Evolutionary conservation across 2,329 filamentous ascomycete genomes (phyloP).

Genomic region (Scytalidium sp.): DNA sequence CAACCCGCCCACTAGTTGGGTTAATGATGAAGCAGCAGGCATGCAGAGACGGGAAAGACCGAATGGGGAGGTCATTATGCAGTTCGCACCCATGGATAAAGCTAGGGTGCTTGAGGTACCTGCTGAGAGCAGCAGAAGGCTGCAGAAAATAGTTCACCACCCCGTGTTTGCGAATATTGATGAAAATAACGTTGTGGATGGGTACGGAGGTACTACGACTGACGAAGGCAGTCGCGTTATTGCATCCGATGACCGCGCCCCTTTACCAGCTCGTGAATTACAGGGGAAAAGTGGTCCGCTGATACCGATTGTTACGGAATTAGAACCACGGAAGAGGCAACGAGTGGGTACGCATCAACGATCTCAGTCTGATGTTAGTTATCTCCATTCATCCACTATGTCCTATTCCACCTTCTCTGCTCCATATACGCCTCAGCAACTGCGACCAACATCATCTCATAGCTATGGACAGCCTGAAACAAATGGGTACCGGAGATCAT

Average conservation of each 20-base stretch:
- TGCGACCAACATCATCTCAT: background rate
- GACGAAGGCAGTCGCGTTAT: background rate
- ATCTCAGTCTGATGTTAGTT: constrained; percentile 25
- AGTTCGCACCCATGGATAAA: background rate
- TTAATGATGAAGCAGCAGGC: background rate
- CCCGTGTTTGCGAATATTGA: constrained; percentile 18
- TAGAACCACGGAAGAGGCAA: background rate
- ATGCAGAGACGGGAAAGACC: constrained; percentile 19
- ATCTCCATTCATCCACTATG: constrained; percentile 4
- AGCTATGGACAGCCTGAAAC: background rate
- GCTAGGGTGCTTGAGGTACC: constrained; percentile 6
- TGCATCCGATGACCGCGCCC: background rate
- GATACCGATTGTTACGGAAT: background rate
- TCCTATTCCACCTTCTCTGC: background rate
- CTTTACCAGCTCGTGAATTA: background rate
- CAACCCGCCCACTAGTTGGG: background rate
- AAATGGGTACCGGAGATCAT: background rate
- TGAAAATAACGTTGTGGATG: constrained; percentile 18
- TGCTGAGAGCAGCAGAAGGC: constrained; percentile 8
- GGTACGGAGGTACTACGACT: background rate
- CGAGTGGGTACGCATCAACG: constrained; percentile 17
- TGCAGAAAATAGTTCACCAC: constrained; percentile 13
- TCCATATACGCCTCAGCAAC: background rate
- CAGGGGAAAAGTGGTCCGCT: background rate
- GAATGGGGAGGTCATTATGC: constrained; percentile 6